Conservation (phyloP, 257 asterid genomes). For the Solanum ossicruentum region DNA sequence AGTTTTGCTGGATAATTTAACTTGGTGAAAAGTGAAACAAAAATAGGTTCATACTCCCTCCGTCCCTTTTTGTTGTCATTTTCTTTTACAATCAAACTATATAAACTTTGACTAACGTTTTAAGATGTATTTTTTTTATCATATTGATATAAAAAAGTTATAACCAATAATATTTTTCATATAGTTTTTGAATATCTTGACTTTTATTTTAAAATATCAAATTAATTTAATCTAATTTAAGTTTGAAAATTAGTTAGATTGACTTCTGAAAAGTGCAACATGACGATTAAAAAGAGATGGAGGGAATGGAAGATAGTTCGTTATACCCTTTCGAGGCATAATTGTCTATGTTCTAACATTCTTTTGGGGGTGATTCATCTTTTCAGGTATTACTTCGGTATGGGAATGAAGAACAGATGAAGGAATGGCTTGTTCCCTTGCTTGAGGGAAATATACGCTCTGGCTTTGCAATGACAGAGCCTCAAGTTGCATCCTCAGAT, state of each 20-base stretch:
- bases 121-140: no score
- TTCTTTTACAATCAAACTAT: no score
- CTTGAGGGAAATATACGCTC: slow-evolving; percentile 85
- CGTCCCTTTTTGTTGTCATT: no score
- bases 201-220: no score
- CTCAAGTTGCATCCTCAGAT: slow-evolving; percentile 96
- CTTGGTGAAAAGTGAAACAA: neutral
- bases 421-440: slow-evolving; percentile 78
- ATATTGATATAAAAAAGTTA: no score
- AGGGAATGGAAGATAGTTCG: neutral
- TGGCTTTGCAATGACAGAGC: slow-evolving; percentile 98
- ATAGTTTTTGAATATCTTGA: no score
- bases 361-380: neutral
- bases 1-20: neutral
- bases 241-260: no score
- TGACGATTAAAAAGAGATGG: no score
- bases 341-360: neutral
- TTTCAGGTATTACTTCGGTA: slow-evolving; percentile 79
- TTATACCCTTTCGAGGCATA: neutral
- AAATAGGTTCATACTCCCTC: no score
- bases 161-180: no score
- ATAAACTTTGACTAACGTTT: no score
- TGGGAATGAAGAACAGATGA: slow-evolving; percentile 73
- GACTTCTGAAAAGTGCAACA: neutral
- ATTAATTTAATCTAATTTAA: no score